phyloP scores from a whole-genome alignment of 345 rosid genomes.

The Alliaria petiolata region DNA sequence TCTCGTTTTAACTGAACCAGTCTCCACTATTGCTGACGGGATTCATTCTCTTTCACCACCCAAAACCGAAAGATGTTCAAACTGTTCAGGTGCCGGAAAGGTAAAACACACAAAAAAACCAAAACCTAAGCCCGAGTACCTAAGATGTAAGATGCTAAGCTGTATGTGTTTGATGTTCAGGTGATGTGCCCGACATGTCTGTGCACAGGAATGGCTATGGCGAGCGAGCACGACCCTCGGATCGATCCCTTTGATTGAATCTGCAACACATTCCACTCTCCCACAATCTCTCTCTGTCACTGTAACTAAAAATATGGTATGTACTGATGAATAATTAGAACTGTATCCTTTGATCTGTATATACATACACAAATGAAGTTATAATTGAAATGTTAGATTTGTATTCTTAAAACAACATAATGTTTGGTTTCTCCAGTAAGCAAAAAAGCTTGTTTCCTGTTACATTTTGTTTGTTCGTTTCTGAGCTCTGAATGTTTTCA shows the following conservation, averaged over 20 bases:
- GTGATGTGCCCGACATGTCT: constrained; percentile 99
- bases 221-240: constrained; percentile 91
- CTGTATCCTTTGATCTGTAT: constrained; percentile 20
- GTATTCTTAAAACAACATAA: constrained; percentile 4
- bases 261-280: not conserved
- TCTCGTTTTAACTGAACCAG: constrained; percentile 62
- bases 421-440: constrained; percentile 9
- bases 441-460: not conserved
- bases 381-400: constrained; percentile 1
- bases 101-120: constrained; percentile 27
- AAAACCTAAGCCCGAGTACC: not conserved
- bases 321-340: constrained; percentile 13
- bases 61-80: constrained; percentile 82
- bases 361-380: constrained; percentile 5
- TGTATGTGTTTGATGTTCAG: constrained; percentile 37
- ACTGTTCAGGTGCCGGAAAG: constrained; percentile 97
- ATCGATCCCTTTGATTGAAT: constrained; percentile 86
- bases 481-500: not conserved
- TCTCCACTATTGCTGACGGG: constrained; percentile 50
- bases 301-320: constrained; percentile 13
- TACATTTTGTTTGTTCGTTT: not conserved
- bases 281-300: not conserved
- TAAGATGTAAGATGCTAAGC: constrained; percentile 1
- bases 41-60: constrained; percentile 55
- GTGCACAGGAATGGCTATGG: constrained; percentile 99